phyloP scores from a whole-genome alignment of 306 rosid genomes.

The Macrotyloma uniflorum region DNA sequence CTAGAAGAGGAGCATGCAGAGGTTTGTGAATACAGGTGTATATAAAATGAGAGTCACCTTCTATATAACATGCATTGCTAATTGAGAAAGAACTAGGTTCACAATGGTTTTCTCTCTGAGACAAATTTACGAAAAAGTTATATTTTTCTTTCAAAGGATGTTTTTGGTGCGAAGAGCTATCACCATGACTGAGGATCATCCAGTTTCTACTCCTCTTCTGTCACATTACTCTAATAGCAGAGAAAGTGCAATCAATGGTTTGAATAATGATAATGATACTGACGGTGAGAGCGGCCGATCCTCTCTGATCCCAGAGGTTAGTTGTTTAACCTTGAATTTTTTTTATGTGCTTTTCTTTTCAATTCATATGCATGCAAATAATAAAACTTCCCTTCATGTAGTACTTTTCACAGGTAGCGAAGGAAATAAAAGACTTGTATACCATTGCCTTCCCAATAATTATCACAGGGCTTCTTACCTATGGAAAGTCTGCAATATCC shows the following conservation, averaged over 20 bases:
- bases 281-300: not conserved
- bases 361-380: not conserved
- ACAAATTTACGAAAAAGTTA: not conserved
- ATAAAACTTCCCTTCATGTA: not conserved
- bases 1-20: not conserved
- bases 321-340: not conserved
- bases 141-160: not conserved
- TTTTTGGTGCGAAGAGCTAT: not conserved
- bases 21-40: not conserved
- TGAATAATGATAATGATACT: not conserved
- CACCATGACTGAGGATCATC: conserved; percentile 21
- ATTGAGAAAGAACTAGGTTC: not conserved
- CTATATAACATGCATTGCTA: not conserved
- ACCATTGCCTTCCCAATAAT: conserved; percentile 45
- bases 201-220: conserved; percentile 10
- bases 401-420: conserved; percentile 8
- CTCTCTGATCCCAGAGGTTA: conserved; percentile 20
- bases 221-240: not conserved
- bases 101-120: not conserved
- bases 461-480: conserved; percentile 39
- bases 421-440: conserved; percentile 43
- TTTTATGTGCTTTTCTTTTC: not conserved
- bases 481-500: conserved; percentile 48
- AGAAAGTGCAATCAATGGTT: not conserved
- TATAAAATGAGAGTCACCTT: not conserved